A percentile compares a stretch with the other conserved stretches of the same genome.
Evolutionary conservation across 345 rosid genomes (phyloP).

Genomic region (Fremontodendron californicum): DNA sequence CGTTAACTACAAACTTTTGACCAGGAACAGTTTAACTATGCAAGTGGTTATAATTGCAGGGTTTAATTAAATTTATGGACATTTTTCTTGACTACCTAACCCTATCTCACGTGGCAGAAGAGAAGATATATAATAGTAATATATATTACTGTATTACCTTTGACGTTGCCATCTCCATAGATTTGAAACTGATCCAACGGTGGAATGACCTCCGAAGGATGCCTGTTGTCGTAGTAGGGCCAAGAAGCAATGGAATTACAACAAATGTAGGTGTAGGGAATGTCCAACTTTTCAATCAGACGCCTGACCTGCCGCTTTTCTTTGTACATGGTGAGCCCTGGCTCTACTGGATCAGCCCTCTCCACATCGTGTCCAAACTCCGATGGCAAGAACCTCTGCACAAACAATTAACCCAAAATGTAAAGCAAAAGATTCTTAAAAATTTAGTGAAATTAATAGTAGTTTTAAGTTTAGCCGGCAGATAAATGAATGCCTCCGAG

Average conservation of each 20-base stretch:
- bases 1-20: neutral
- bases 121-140: neutral
- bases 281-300: constrained; percentile 29
- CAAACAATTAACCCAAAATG: neutral
- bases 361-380: constrained; percentile 75
- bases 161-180: constrained; percentile 64
- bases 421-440: neutral
- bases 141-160: constrained; percentile 36
- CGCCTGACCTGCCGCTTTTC: constrained; percentile 50
- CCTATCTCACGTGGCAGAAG: neutral
- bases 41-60: neutral
- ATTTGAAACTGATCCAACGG: constrained; percentile 59
- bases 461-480: neutral
- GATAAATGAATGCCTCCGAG: neutral
- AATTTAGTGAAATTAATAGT: neutral
- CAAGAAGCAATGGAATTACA: constrained; percentile 79
- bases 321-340: constrained; percentile 48
- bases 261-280: constrained; percentile 62
- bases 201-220: constrained; percentile 58
- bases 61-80: neutral
- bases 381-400: constrained; percentile 67
- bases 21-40: too few relatives aligned
- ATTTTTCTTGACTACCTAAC: neutral
- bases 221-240: constrained; percentile 64
- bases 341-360: constrained; percentile 62